phyloP scores from a whole-genome alignment of 495 filamentous ascomycete species.

The Physcia stellaris region DNA sequence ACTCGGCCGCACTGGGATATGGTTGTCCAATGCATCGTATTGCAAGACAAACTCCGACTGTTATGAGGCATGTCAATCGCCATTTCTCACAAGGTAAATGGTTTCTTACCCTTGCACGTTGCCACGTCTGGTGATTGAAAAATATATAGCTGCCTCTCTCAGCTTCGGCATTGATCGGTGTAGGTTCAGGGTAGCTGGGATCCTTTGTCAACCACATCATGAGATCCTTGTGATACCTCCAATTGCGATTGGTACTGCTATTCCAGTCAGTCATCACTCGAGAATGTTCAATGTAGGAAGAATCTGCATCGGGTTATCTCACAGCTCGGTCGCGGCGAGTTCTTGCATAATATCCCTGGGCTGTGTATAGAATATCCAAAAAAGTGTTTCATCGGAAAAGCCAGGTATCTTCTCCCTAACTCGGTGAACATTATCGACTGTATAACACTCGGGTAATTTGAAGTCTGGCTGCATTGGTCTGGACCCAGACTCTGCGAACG shows the following conservation, averaged over 20 bases:
- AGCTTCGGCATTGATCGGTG: slow-evolving; percentile 46
- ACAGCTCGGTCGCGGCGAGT: slow-evolving; percentile 69
- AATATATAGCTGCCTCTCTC: slow-evolving; percentile 83
- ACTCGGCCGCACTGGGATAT: slow-evolving; percentile 2
- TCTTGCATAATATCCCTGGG: slow-evolving; percentile 76
- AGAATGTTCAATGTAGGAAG: slow-evolving; percentile 4
- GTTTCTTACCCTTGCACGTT: slow-evolving; percentile 63
- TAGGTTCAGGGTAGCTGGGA: slow-evolving; percentile 54
- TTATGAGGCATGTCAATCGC: no score
- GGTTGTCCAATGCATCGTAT: slow-evolving; percentile 62
- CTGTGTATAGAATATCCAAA: slow-evolving; percentile 91
- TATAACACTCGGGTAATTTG: slow-evolving; percentile 69
- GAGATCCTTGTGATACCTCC: slow-evolving; percentile 84
- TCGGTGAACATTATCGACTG: slow-evolving; percentile 72
- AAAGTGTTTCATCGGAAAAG: slow-evolving; percentile 83
- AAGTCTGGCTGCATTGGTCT: slow-evolving; percentile 67
- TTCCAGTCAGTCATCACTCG: slow-evolving; percentile 13
- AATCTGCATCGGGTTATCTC: slow-evolving; percentile 12
- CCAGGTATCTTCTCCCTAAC: slow-evolving; percentile 63
- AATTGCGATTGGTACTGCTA: slow-evolving; percentile 52
- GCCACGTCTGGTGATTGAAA: slow-evolving; percentile 76
- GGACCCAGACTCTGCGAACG: slow-evolving; percentile 56
- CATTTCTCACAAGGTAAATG: no score
- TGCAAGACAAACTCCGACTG: slow-evolving; percentile 68
- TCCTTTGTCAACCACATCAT: slow-evolving; percentile 88